Evolutionary conservation across 345 rosid genomes (phyloP), one percentile per base, ranked within the genome.

Genomic region (Microcos paniculata): DNA sequence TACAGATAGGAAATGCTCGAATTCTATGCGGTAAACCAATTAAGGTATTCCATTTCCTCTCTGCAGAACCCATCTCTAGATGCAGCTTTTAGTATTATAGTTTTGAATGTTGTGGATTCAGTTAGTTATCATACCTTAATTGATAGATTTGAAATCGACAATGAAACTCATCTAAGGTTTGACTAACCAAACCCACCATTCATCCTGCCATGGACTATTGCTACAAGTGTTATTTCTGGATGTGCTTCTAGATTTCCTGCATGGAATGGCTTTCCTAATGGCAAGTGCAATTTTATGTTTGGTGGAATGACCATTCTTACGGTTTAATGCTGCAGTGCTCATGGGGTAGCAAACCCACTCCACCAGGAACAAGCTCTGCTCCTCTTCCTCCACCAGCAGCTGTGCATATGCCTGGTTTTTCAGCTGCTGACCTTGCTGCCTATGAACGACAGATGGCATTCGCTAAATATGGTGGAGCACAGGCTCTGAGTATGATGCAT

Each of bases 261-360:
- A 42, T 43, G 11, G 21, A 1, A 24, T 35, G 26, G 45, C 8
- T 42, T 7, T 42, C 6, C 1, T 42, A 8, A 67, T 26, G 24
- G 24, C 18, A 7, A n/a, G 61, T 31, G 35, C 45, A 70, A 49
- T 30, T 10, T n/a, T 51, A 51, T 51, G 52, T 51, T 70, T 31
- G n/a, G 46, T 70, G 61, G 46, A 12, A n/a, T 70, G 46, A 69
- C 7, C 19, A 31, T 31, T n/a, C 14, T 31, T 52, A 64, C 56
- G 21, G 45, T 43, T 62, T 28, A 18, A 42, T 38, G 23, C 49
- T 74, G 87, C 82, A 92, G 99, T 95, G 99, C 73, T 94, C 97
- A 4, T 94, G 98, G 98, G 97, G 97, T 63, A 92, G 89, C 85
- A 94, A 94, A 79, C 97, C 97, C 18, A 94, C 98, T 31, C 94